Conservation (phyloP, 805 yeast genomes). For the Zygoascus flipseniorum region DNA sequence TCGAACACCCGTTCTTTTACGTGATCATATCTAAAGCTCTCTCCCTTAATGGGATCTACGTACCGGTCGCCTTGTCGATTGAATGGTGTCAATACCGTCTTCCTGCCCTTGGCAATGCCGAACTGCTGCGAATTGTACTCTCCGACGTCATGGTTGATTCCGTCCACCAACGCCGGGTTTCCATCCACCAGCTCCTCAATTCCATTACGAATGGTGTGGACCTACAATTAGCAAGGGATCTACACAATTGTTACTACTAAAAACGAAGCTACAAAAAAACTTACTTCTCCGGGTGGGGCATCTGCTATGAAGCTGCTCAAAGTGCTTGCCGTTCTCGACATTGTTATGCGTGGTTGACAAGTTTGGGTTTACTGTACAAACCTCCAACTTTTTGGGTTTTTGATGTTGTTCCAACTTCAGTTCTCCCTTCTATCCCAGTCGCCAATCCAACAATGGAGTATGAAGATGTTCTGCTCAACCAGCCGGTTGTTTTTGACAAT, state of each 20-base stretch:
- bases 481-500: slow-evolving; percentile 70
- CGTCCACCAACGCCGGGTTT: slow-evolving; percentile 27
- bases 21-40: slow-evolving; percentile 23
- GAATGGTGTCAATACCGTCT: slow-evolving; percentile 39
- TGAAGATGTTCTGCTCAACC: slow-evolving; percentile 42
- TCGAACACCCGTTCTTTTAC: background rate
- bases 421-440: background rate
- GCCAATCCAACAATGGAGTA: slow-evolving; percentile 15
- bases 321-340: slow-evolving; percentile 12
- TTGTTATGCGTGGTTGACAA: background rate
- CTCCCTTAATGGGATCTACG: slow-evolving; percentile 38
- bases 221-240: background rate
- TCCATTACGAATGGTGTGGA: slow-evolving; percentile 29
- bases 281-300: slow-evolving; percentile 50
- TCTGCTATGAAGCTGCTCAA: slow-evolving; percentile 34
- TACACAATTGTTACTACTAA: background rate
- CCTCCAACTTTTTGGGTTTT: background rate
- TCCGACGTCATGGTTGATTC: slow-evolving; percentile 30
- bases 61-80: slow-evolving; percentile 41
- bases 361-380: background rate
- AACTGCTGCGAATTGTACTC: slow-evolving; percentile 35
- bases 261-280: slow-evolving; percentile 13
- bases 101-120: slow-evolving; percentile 23
- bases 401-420: background rate
- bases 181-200: slow-evolving; percentile 37